Conservation (phyloP, 768 basidiomycete genomes). For the Lentinula boryana region DNA sequence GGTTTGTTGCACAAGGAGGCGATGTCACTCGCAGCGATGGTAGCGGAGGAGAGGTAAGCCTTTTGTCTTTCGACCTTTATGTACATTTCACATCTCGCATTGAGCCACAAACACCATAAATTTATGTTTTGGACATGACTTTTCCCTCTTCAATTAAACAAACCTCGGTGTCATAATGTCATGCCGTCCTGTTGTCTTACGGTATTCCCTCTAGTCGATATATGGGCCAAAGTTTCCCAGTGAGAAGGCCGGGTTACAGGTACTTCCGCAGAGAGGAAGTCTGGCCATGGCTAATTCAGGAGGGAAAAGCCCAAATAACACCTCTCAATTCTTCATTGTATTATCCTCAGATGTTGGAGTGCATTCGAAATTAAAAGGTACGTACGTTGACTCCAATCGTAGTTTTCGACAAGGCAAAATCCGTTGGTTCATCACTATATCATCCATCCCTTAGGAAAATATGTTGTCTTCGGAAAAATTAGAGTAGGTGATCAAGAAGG, state of each 20-base stretch:
- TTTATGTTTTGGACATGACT: background rate
- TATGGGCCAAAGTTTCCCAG: conserved; percentile 46
- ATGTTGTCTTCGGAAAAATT: conserved; percentile 10
- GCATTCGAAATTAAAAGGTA: conserved; percentile 39
- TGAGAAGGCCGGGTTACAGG: conserved; percentile 44
- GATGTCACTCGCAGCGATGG: conserved; percentile 49
- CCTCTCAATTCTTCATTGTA: conserved; percentile 46
- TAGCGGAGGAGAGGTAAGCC: conserved; percentile 45
- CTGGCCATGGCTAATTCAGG: conserved; percentile 50
- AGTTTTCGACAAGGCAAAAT: background rate
- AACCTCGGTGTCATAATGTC: background rate
- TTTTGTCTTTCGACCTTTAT: background rate
- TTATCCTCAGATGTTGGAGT: conserved; percentile 33
- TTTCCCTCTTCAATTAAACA: background rate
- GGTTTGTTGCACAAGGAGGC: conserved; percentile 48
- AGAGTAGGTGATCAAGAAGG: conserved; percentile 28
- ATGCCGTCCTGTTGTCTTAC: background rate
- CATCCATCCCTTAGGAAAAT: conserved; percentile 4
- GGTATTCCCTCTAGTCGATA: conserved; percentile 25
- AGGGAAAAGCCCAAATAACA: conserved; percentile 34
- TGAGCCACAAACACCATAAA: background rate
- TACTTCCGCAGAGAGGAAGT: conserved; percentile 31
- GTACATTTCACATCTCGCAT: background rate
- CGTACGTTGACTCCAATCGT: background rate
- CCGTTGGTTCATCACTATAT: background rate